phyloP scores from a whole-genome alignment of 352 stramenopile species.

The Phytophthora capsici region DNA sequence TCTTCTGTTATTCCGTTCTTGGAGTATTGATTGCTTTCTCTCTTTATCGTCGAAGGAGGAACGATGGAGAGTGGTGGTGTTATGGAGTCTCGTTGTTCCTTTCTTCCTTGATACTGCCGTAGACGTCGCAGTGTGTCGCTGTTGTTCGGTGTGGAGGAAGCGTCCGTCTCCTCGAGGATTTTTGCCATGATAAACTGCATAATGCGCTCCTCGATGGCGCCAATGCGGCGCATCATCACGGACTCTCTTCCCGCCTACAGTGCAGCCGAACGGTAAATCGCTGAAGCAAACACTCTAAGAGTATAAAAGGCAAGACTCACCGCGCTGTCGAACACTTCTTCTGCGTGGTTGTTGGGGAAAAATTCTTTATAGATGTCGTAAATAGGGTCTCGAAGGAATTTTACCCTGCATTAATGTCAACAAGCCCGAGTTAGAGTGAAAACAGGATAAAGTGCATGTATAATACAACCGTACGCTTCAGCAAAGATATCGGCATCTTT shows the following conservation, averaged over 20 bases:
- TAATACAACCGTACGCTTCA: constrained; percentile 44
- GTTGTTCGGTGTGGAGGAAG: constrained; percentile 17
- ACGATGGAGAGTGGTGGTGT: constrained; percentile 13
- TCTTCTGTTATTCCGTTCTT: constrained; percentile 27
- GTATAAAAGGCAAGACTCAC: constrained; percentile 18
- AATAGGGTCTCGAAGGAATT: constrained; percentile 59
- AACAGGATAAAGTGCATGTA: background rate
- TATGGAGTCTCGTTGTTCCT: constrained; percentile 16
- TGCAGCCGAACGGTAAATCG: background rate
- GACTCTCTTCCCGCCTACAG: constrained; percentile 21
- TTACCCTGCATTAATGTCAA: constrained; percentile 36
- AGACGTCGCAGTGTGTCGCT: constrained; percentile 62
- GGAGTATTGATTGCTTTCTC: constrained; percentile 6
- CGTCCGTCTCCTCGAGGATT: constrained; percentile 56
- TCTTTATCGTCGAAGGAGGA: constrained; percentile 33
- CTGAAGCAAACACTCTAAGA: background rate
- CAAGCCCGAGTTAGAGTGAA: background rate
- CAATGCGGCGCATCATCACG: constrained; percentile 52
- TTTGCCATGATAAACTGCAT: constrained; percentile 74
- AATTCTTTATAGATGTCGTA: constrained; percentile 61
- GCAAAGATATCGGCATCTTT: constrained; percentile 54
- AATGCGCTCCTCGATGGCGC: constrained; percentile 61
- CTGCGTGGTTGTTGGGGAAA: constrained; percentile 45
- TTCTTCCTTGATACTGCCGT: constrained; percentile 53
- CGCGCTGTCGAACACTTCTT: constrained; percentile 50